These are phyloP conservation scores for Persicaria maculosa DNA, from an alignment of 148 eudicot species.

Conservation along the genomic window DNA sequence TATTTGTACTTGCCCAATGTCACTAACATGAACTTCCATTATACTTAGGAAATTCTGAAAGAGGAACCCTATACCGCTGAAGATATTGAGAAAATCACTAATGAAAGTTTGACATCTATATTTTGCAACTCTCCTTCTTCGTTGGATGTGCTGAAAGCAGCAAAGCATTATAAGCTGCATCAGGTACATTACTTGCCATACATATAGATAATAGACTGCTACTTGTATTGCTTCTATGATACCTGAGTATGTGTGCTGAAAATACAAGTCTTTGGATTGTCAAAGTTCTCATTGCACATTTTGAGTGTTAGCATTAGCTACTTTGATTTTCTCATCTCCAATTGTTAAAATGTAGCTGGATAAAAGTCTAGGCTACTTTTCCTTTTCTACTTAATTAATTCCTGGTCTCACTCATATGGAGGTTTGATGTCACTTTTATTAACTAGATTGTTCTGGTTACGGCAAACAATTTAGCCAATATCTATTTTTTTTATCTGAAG, in stretches of 20 bases:
- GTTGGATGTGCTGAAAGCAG: conserved; percentile 78
- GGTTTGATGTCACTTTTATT: background rate
- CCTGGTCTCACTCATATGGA: background rate
- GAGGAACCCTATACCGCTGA: conserved; percentile 76
- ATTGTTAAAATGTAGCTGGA: background rate
- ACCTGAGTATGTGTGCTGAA: background rate
- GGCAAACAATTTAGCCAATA: background rate
- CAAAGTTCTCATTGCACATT: background rate
- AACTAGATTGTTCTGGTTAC: background rate
- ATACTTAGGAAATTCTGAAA: conserved; percentile 56
- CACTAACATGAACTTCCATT: background rate
- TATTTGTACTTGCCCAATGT: background rate
- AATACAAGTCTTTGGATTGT: background rate
- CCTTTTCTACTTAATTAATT: background rate
- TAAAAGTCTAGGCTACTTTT: background rate
- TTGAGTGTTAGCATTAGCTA: background rate
- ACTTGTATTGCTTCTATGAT: background rate
- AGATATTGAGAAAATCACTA: conserved; percentile 60
- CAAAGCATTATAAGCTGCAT: conserved; percentile 65
- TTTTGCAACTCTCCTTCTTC: conserved; percentile 78
- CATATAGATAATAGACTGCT: background rate
- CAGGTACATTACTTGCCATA: conserved; percentile 41
- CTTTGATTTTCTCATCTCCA: background rate
- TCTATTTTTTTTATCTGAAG: background rate
- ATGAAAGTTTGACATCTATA: conserved; percentile 40